Percentiles rank a stretch among this genome's conserved stretches.
phyloP scores from a whole-genome alignment of 2,329 filamentous ascomycete genomes.

The Chaetomium strumarium region DNA sequence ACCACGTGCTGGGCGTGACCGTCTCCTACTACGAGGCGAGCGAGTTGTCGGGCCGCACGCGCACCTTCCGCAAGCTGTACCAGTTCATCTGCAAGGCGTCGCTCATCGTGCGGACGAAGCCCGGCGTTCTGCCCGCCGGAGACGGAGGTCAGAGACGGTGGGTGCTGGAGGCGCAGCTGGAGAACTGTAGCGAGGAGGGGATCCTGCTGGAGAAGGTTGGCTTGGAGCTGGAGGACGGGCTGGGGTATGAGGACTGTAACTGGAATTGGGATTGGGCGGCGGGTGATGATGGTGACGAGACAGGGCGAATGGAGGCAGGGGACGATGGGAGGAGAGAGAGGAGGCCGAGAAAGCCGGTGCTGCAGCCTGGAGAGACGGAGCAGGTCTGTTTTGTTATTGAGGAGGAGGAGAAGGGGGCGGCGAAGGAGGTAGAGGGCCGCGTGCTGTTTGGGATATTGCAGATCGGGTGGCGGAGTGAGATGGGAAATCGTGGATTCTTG shows the following conservation, averaged over 20 bases:
- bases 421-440: constrained; percentile 44
- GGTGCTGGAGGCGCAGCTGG: constrained; percentile 87
- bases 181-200: constrained; percentile 82
- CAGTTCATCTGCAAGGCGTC: constrained; percentile 92
- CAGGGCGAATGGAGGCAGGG: not conserved
- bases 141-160: constrained; percentile 43
- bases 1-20: constrained; percentile 87
- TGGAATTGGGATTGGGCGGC: constrained; percentile 37
- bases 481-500: constrained; percentile 84
- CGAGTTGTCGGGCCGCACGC: constrained; percentile 61
- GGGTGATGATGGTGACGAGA: not conserved
- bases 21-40: constrained; percentile 88
- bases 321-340: not conserved
- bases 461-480: constrained; percentile 81
- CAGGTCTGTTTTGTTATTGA: constrained; percentile 60
- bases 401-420: constrained; percentile 34
- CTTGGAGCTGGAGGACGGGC: constrained; percentile 47
- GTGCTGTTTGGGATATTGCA: constrained; percentile 73
- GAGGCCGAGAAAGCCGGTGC: constrained; percentile 43
- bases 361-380: constrained; percentile 58
- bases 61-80: constrained; percentile 92
- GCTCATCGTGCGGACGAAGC: constrained; percentile 85
- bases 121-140: constrained; percentile 52
- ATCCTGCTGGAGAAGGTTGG: constrained; percentile 68
- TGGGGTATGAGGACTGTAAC: constrained; percentile 51